These are phyloP conservation scores for Penicillium nordicum DNA, from an alignment of 2,329 filamentous ascomycete genomes.

Conservation along the genomic window DNA sequence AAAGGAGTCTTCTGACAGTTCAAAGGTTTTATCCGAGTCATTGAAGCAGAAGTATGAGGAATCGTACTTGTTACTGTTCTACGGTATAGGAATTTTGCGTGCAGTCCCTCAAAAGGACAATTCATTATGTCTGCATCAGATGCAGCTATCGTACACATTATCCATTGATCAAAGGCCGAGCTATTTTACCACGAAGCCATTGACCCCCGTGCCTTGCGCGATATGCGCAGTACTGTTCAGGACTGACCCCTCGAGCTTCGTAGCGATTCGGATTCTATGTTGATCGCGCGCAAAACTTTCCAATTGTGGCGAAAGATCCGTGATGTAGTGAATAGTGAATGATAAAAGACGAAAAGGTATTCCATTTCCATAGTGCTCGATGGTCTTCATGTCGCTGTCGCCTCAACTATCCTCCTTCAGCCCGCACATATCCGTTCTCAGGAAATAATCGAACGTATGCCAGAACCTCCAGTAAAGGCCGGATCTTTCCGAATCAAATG, in stretches of 20 bases:
- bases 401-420: slow-evolving; percentile 50
- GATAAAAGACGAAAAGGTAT: not conserved
- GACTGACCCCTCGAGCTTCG: not conserved
- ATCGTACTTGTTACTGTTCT: not conserved
- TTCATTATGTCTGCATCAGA: slow-evolving; percentile 16
- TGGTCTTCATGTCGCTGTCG: not conserved
- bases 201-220: not conserved
- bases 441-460: slow-evolving; percentile 53
- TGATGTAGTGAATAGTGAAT: not conserved
- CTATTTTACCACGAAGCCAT: not conserved
- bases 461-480: slow-evolving; percentile 61
- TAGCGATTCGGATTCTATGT: not conserved
- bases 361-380: not conserved
- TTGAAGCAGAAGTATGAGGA: not conserved
- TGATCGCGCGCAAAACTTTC: not conserved
- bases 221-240: not conserved
- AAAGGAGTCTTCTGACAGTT: not conserved
- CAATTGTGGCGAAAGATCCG: not conserved
- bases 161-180: slow-evolving; percentile 2
- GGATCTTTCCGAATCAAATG: slow-evolving; percentile 66
- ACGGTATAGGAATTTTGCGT: not conserved
- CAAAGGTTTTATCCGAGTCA: not conserved
- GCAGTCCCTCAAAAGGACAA: not conserved
- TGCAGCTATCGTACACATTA: slow-evolving; percentile 17
- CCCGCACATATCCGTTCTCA: slow-evolving; percentile 62